A percentile compares a stretch with the other conserved stretches of the same genome.
These are phyloP conservation scores for Boehmeria nivea DNA, from an alignment of 306 rosid species.

Conservation along the genomic window DNA sequence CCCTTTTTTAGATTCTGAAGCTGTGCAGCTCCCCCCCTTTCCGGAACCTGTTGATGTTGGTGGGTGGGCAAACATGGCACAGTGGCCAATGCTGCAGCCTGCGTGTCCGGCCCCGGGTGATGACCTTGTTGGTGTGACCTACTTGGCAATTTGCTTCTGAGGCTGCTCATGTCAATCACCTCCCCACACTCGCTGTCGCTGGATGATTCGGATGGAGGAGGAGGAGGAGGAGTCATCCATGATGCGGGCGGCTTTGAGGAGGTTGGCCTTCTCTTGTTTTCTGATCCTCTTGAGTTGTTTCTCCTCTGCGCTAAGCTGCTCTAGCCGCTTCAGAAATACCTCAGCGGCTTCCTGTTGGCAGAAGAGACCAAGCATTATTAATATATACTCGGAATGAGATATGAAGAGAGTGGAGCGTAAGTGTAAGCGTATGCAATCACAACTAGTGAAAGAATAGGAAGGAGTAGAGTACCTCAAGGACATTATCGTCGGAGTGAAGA, in stretches of 20 bases:
- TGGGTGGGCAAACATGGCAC: too few relatives aligned
- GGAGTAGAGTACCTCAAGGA: too few relatives aligned
- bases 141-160: constrained; percentile 16
- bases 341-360: constrained; percentile 41
- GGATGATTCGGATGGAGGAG: constrained; percentile 48
- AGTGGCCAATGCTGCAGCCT: constrained; percentile 6
- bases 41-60: too few relatives aligned
- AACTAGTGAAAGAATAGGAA: too few relatives aligned
- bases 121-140: constrained; percentile 14
- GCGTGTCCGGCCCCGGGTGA: constrained; percentile 13
- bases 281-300: constrained; percentile 52
- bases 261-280: constrained; percentile 55
- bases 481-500: too few relatives aligned
- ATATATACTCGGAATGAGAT: too few relatives aligned
- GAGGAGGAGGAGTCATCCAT: constrained; percentile 35
- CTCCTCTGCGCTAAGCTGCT: constrained; percentile 45
- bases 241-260: constrained; percentile 33
- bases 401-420: too few relatives aligned
- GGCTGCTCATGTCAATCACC: constrained; percentile 35
- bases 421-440: too few relatives aligned
- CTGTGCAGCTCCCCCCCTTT: too few relatives aligned
- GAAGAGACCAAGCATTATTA: too few relatives aligned
- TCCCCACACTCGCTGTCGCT: constrained; percentile 49
- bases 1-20: constrained; percentile 15
- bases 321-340: constrained; percentile 39